These are phyloP conservation scores for Scedosporium boydii DNA, from an alignment of 2,329 filamentous ascomycete genomes.

Conservation along the genomic window DNA sequence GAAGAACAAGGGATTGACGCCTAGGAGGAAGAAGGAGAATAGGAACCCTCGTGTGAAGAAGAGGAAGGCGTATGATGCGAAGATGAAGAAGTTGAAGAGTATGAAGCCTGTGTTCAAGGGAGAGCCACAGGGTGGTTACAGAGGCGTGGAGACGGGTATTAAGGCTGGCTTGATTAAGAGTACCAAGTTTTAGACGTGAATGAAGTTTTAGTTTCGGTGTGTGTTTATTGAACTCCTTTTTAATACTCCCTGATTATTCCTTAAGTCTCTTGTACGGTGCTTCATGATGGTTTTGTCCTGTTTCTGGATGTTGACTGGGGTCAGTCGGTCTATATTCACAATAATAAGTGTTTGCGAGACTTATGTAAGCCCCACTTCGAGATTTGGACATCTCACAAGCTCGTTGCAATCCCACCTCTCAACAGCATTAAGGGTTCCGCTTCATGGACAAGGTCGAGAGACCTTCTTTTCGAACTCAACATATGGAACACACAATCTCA, in stretches of 20 bases:
- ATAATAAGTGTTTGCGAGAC: too few species aligned
- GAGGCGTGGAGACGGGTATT: conserved; percentile 89
- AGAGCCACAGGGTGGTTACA: conserved; percentile 76
- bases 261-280: too few species aligned
- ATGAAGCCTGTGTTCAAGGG: conserved; percentile 81
- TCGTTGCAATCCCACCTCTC: not conserved
- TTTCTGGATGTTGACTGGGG: too few species aligned
- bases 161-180: conserved; percentile 90
- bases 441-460: not conserved
- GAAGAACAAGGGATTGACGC: conserved; percentile 94
- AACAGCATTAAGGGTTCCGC: not conserved
- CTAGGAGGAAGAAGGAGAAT: conserved; percentile 85
- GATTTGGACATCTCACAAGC: not conserved
- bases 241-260: too few species aligned
- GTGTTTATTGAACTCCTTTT: not conserved
- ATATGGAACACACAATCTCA: not conserved
- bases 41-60: conserved; percentile 97
- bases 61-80: conserved; percentile 89
- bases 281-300: too few species aligned
- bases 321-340: too few species aligned
- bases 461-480: not conserved
- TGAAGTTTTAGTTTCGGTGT: too few species aligned
- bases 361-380: not conserved
- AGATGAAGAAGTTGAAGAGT: conserved; percentile 91
- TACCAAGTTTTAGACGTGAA: conserved; percentile 62